A percentile compares a stretch with the other conserved stretches of the same genome.
Conservation (phyloP, 2,329 filamentous ascomycete species). For the Xylaria arbuscula region DNA sequence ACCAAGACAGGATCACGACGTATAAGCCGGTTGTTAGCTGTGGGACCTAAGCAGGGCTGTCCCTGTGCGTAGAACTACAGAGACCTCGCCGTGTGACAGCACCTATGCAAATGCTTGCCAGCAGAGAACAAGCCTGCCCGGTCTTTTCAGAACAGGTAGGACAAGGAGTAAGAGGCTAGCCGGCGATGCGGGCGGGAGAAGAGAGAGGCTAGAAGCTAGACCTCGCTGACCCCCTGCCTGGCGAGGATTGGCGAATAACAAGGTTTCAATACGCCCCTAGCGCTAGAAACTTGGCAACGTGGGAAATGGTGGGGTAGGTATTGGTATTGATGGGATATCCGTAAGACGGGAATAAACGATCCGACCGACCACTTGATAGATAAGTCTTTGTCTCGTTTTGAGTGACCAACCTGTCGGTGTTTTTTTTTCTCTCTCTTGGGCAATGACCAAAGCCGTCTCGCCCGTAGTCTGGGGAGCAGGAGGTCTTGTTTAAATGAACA, state of each 20-base stretch:
- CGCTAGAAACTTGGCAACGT: constrained; percentile 37
- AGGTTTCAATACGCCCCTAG: constrained; percentile 19
- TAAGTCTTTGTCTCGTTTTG: constrained; percentile 13
- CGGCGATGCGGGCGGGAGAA: constrained; percentile 13
- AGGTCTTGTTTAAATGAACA: constrained; percentile 17
- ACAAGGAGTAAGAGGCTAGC: constrained; percentile 30
- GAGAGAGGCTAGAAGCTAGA: constrained; percentile 30
- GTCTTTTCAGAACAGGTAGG: constrained; percentile 21
- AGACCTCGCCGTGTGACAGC: constrained; percentile 32
- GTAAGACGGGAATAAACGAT: constrained; percentile 37
- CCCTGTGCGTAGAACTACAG: constrained; percentile 28
- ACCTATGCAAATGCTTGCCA: constrained; percentile 16
- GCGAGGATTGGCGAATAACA: constrained; percentile 36
- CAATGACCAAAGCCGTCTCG: constrained; percentile 12
- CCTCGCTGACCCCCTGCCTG: constrained; percentile 21
- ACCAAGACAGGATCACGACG: constrained; percentile 22
- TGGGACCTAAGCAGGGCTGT: constrained; percentile 33
- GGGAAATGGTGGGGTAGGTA: constrained; percentile 38
- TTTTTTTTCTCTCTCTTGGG: background rate
- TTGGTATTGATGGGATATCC: constrained; percentile 25
- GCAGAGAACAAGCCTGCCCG: constrained; percentile 19
- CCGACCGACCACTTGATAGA: constrained; percentile 32
- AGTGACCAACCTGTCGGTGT: background rate
- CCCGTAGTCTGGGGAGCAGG: constrained; percentile 11
- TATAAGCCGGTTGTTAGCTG: constrained; percentile 22